Conservation (phyloP, 2,329 filamentous ascomycete species). For the Fusarium vanettenii region DNA sequence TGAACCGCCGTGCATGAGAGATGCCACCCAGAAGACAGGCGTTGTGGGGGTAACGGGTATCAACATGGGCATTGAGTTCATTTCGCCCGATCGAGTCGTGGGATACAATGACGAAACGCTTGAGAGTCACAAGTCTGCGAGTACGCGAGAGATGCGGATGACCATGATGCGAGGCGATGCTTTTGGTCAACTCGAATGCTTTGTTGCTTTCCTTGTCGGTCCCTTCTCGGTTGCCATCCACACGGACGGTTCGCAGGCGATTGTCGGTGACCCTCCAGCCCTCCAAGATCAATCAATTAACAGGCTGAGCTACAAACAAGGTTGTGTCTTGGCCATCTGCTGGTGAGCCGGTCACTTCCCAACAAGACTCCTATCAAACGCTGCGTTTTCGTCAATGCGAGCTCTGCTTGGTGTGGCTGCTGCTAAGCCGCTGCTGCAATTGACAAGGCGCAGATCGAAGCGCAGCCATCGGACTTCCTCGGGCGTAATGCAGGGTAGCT, state of each 20-base stretch:
- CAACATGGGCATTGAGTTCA: constrained; percentile 15
- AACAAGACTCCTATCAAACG: background rate
- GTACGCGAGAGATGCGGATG: background rate
- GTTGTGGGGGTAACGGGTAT: constrained; percentile 29
- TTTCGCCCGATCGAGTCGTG: constrained; percentile 6
- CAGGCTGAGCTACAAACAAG: background rate
- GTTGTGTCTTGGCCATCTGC: background rate
- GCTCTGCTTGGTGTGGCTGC: background rate
- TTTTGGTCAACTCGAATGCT: background rate
- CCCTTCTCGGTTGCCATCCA: background rate
- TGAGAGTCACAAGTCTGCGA: background rate
- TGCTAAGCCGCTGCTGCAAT: background rate
- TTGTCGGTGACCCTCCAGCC: background rate
- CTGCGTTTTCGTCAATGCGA: background rate
- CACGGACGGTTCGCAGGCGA: background rate
- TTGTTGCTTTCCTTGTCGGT: background rate
- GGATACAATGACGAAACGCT: background rate
- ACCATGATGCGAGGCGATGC: background rate
- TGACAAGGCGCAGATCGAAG: background rate
- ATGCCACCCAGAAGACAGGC: constrained; percentile 38
- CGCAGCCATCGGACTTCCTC: background rate
- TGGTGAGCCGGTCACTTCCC: background rate
- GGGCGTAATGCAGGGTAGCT: constrained; percentile 29
- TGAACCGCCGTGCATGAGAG: constrained; percentile 49
- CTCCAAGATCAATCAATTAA: background rate